phyloP scores from a whole-genome alignment of 208 protist genomes.

The Leishmania amazonensis region DNA sequence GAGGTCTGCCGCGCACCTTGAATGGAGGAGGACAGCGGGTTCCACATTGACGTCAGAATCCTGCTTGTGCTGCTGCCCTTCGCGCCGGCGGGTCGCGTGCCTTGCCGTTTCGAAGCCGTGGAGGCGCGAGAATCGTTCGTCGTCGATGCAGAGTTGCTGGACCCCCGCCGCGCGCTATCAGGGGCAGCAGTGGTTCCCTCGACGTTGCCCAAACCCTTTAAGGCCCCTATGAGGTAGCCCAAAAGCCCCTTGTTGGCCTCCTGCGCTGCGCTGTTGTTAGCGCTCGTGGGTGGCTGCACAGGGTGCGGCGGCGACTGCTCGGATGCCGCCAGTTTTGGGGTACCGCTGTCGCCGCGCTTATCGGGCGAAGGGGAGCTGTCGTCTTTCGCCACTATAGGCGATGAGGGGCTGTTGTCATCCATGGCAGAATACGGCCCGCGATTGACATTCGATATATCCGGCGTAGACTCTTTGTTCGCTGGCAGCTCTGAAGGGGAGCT shows the following conservation, averaged over 20 bases:
- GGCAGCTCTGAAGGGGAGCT: not conserved
- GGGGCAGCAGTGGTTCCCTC: not conserved
- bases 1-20: not conserved
- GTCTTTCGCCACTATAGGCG: not conserved
- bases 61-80: not conserved
- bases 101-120: not conserved
- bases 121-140: not conserved
- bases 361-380: not conserved
- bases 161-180: not conserved
- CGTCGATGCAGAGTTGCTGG: not conserved
- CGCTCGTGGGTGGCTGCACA: not conserved
- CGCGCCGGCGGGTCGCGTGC: not conserved
- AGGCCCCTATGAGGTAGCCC: constrained; percentile 12
- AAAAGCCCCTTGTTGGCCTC: constrained; percentile 21
- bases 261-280: not conserved
- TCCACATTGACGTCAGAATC: constrained; percentile 17
- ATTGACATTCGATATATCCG: too few species aligned
- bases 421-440: not conserved
- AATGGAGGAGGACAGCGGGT: constrained; percentile 6
- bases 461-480: not conserved
- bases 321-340: not conserved
- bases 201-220: constrained; percentile 8
- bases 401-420: not conserved
- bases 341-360: not conserved
- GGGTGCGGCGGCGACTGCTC: constrained; percentile 3